These are phyloP conservation scores for Phylloporus scabripes DNA, from an alignment of 768 basidiomycete genomes.

Conservation along the genomic window DNA sequence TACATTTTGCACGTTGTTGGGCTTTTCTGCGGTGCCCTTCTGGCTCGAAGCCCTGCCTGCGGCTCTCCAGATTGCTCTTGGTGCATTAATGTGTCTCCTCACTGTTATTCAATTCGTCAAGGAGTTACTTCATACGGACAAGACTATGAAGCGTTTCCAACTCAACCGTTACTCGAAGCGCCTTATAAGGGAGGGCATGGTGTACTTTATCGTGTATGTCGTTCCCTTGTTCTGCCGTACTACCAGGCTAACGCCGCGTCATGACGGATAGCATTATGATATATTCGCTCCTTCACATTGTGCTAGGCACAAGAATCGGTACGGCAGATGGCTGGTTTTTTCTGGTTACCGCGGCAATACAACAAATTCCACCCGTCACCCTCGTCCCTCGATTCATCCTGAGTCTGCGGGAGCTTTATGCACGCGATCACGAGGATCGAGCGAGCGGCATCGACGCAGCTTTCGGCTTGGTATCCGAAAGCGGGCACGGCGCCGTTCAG, in stretches of 20 bases:
- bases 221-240: too few species aligned
- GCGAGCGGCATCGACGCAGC: not conserved
- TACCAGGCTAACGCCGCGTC: not conserved
- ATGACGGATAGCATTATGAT: not conserved
- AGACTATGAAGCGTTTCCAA: not conserved
- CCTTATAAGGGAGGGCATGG: not conserved
- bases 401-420: not conserved
- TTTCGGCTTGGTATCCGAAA: not conserved
- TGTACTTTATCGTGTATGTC: not conserved
- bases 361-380: not conserved
- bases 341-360: not conserved
- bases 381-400: slow-evolving; percentile 1
- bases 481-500: too few species aligned
- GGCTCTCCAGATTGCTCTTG: not conserved
- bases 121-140: not conserved
- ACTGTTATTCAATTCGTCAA: not conserved
- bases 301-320: not conserved
- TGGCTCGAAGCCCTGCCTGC: not conserved
- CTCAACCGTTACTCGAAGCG: not conserved
- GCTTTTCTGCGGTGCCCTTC: not conserved
- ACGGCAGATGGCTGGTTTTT: not conserved
- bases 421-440: not conserved
- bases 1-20: not conserved
- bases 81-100: not conserved
- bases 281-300: not conserved